These are phyloP conservation scores for Thoreauomyces humboldtii DNA, from an alignment of 192 early-diverging fungal genomes.

Conservation along the genomic window DNA sequence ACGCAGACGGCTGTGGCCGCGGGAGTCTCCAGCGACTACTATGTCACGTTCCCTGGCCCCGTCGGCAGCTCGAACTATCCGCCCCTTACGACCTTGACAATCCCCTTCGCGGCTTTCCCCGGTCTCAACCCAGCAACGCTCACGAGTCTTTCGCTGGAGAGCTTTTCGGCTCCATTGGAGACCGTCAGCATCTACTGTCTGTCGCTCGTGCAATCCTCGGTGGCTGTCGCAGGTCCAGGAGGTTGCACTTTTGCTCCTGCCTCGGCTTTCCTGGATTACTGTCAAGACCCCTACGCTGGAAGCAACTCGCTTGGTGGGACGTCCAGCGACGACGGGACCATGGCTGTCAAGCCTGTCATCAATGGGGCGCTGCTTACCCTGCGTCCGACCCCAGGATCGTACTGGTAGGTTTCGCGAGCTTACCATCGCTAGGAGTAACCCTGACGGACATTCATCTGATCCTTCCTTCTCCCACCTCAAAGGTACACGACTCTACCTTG, in stretches of 20 bases:
- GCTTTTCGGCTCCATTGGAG: background rate
- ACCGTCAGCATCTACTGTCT: background rate
- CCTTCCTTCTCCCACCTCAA: background rate
- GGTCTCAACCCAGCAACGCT: background rate
- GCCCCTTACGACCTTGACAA: background rate
- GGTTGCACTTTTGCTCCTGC: background rate
- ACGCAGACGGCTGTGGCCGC: background rate
- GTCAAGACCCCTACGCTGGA: background rate
- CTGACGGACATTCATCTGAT: too few relatives aligned
- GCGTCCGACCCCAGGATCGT: background rate
- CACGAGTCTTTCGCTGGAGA: background rate
- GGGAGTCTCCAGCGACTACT: background rate
- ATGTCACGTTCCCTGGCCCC: background rate
- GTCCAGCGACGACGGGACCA: background rate
- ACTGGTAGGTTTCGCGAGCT: too few relatives aligned
- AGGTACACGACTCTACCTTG: slow-evolving; percentile 1
- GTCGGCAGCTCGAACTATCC: too few relatives aligned
- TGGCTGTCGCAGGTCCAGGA: background rate
- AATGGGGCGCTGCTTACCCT: background rate
- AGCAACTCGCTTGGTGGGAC: background rate
- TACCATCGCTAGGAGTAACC: too few relatives aligned
- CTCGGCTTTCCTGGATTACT: background rate
- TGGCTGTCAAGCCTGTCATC: background rate
- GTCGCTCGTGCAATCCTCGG: background rate
- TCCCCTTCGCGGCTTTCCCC: slow-evolving; percentile 4